Evolutionary conservation across 495 filamentous ascomycete genomes (phyloP).

Genomic region (Lichina pygmaea): DNA sequence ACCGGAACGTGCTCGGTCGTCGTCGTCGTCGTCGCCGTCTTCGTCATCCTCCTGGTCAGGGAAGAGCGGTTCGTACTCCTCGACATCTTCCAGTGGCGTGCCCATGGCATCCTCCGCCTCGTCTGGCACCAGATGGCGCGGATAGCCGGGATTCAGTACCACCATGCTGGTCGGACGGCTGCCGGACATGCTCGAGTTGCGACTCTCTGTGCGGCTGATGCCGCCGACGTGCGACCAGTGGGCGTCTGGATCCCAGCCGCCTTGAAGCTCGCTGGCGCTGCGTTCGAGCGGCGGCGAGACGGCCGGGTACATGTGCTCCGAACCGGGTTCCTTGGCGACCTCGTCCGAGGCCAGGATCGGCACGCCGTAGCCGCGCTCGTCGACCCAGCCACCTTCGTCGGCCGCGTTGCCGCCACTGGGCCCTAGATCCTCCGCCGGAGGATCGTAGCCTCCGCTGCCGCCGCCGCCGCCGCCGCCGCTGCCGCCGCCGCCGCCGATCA

Average conservation of each 20-base stretch:
- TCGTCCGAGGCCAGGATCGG: conserved; percentile 87
- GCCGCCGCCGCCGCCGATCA: conserved; percentile 34
- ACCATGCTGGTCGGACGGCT: conserved; percentile 43
- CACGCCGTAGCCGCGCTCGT: conserved; percentile 27
- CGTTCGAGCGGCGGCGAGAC: conserved; percentile 40
- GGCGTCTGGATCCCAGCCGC: conserved; percentile 10
- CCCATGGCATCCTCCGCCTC: conserved; percentile 21
- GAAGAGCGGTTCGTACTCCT: conserved; percentile 90
- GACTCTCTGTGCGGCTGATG: neutral
- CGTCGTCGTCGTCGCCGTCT: conserved; percentile 25
- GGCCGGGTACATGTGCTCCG: conserved; percentile 40
- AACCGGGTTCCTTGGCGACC: conserved; percentile 45
- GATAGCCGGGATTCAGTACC: conserved; percentile 16
- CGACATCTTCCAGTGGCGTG: conserved; percentile 65
- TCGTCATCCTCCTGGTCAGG: conserved; percentile 46
- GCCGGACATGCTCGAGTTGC: conserved; percentile 17
- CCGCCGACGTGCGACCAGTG: conserved; percentile 1
- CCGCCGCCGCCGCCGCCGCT: conserved; percentile 35
- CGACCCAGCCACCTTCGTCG: conserved; percentile 19
- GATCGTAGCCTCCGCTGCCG: conserved; percentile 22
- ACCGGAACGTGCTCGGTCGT: conserved; percentile 26
- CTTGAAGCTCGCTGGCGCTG: conserved; percentile 29
- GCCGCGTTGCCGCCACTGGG: conserved; percentile 19
- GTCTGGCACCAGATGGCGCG: conserved; percentile 23
- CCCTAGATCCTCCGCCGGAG: conserved; percentile 17